These are phyloP conservation scores for Suillus fuscotomentosus DNA, from an alignment of 768 basidiomycete species.

Conservation along the genomic window DNA sequence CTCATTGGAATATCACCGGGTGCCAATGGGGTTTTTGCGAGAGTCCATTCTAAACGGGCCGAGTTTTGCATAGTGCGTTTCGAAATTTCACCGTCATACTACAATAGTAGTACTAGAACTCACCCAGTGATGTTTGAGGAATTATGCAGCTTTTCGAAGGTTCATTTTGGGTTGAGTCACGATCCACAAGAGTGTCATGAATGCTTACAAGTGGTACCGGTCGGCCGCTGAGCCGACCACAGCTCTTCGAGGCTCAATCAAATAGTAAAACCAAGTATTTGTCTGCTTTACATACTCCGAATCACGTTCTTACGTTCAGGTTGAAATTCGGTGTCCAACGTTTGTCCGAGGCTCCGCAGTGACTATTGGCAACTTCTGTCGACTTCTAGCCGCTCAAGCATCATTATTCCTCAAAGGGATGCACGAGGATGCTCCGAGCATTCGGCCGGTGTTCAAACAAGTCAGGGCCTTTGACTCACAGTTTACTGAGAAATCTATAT, in stretches of 20 bases:
- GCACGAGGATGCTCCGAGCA: no score
- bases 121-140: not conserved
- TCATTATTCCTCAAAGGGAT: not conserved
- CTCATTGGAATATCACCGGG: not conserved
- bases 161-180: not conserved
- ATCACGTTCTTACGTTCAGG: not conserved
- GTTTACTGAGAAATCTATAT: not conserved
- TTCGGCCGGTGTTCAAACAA: slow-evolving; percentile 1
- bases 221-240: not conserved
- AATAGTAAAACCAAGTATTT: not conserved
- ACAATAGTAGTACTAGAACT: not conserved
- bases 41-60: not conserved
- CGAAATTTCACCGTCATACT: not conserved
- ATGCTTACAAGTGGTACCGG: not conserved
- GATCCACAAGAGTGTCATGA: not conserved
- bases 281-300: not conserved
- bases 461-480: not conserved
- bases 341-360: not conserved
- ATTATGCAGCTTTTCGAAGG: not conserved
- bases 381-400: not conserved
- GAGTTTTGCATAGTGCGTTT: not conserved
- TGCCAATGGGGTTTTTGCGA: not conserved
- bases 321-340: not conserved
- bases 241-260: not conserved
- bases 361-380: not conserved